A percentile compares a stretch with the other conserved stretches of the same genome.
These are phyloP conservation scores for Auricularia sp. DNA, from an alignment of 768 basidiomycete genomes.

Conservation along the genomic window DNA sequence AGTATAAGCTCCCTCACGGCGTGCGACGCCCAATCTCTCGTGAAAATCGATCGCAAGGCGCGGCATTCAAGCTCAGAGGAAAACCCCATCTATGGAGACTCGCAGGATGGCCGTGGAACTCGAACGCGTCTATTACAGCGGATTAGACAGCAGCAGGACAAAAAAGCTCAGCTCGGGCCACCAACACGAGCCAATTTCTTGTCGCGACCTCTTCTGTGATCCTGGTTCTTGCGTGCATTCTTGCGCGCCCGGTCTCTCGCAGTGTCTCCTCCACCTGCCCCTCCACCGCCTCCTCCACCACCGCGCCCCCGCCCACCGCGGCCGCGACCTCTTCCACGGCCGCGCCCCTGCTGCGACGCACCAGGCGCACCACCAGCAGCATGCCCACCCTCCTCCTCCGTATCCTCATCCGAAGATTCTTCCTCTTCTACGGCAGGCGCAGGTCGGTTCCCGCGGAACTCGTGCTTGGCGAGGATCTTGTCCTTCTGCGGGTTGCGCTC, in stretches of 20 bases:
- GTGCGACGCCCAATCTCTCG: too few species aligned
- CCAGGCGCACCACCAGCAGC: neutral
- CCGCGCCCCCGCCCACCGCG: slow-evolving; percentile 27
- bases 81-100: too few species aligned
- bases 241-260: slow-evolving; percentile 59
- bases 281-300: slow-evolving; percentile 22
- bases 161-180: too few species aligned
- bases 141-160: too few species aligned
- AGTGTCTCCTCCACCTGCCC: slow-evolving; percentile 16
- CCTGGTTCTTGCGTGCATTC: slow-evolving; percentile 72
- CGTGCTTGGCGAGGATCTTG: slow-evolving; percentile 63
- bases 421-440: slow-evolving; percentile 1
- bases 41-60: too few species aligned
- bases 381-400: neutral
- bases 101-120: too few species aligned
- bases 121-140: too few species aligned
- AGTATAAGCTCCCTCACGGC: too few species aligned
- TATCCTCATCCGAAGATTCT: neutral
- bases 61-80: too few species aligned
- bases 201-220: slow-evolving; percentile 77
- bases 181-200: slow-evolving; percentile 59
- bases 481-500: slow-evolving; percentile 78
- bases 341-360: slow-evolving; percentile 11
- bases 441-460: slow-evolving; percentile 56
- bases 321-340: slow-evolving; percentile 29